Conservation (phyloP, 2,329 filamentous ascomycete species). For the Colletotrichum navitas region DNA sequence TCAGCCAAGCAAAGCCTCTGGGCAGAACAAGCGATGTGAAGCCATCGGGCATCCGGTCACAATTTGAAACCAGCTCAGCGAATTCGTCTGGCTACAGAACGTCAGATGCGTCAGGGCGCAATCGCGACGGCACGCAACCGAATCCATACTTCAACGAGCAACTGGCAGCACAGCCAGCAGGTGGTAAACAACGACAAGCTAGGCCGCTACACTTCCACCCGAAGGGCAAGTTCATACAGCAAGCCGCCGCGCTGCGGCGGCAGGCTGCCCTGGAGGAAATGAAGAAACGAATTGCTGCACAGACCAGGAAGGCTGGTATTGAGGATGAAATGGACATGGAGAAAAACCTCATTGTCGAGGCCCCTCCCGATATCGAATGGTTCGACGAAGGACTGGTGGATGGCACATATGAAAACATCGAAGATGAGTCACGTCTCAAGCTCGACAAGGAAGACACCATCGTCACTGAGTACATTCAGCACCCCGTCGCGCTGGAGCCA, state of each 20-base stretch:
- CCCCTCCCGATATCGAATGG: constrained; percentile 93
- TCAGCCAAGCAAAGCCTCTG: constrained; percentile 62
- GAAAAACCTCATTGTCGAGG: constrained; percentile 87
- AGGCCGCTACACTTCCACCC: constrained; percentile 90
- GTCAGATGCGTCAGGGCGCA: constrained; percentile 54
- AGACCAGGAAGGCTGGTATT: constrained; percentile 89
- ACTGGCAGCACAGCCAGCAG: constrained; percentile 68
- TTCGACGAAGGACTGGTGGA: constrained; percentile 93
- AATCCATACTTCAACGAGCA: constrained; percentile 89
- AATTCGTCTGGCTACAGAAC: constrained; percentile 37
- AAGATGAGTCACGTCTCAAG: constrained; percentile 75
- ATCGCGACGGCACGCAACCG: constrained; percentile 47
- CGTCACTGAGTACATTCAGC: constrained; percentile 91
- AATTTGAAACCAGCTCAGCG: constrained; percentile 40
- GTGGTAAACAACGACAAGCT: constrained; percentile 74
- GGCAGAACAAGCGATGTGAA: constrained; percentile 52
- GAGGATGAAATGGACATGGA: constrained; percentile 92
- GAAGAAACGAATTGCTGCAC: constrained; percentile 91
- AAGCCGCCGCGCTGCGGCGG: constrained; percentile 88
- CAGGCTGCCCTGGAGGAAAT: constrained; percentile 92
- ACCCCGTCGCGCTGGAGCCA: constrained; percentile 90
- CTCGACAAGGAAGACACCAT: constrained; percentile 85
- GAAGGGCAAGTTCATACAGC: constrained; percentile 96
- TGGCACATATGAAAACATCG: constrained; percentile 79
- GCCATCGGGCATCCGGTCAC: constrained; percentile 34